A percentile compares a stretch with the other conserved stretches of the same genome.
Evolutionary conservation across 2,329 filamentous ascomycete genomes (phyloP).

Genomic region (Epichloe uncinata): DNA sequence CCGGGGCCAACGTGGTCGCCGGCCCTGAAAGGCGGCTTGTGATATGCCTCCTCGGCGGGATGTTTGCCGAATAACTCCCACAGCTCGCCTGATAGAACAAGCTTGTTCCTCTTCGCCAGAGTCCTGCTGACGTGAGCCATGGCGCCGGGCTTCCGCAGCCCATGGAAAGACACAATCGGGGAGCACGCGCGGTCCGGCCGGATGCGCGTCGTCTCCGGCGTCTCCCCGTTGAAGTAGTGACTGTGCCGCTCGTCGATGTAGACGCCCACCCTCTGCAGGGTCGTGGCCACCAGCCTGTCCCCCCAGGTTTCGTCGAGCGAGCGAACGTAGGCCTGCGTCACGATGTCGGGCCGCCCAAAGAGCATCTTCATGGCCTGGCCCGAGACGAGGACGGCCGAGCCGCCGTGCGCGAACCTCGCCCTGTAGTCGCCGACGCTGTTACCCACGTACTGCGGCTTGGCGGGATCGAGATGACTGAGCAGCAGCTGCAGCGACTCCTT

Average conservation of each 20-base stretch:
- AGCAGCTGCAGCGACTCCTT: constrained; percentile 33
- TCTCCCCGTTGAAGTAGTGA: constrained; percentile 43
- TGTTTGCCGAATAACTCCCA: constrained; percentile 34
- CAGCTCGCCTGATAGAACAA: constrained; percentile 37
- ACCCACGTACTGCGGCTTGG: constrained; percentile 36
- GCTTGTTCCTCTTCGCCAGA: constrained; percentile 24
- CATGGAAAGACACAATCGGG: constrained; percentile 42
- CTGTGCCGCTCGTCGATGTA: constrained; percentile 42
- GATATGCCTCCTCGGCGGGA: constrained; percentile 22
- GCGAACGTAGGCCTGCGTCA: constrained; percentile 30
- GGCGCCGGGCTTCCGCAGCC: constrained; percentile 27
- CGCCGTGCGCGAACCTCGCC: constrained; percentile 42
- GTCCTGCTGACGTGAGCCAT: constrained; percentile 32
- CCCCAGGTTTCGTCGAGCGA: constrained; percentile 40
- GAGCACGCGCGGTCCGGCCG: constrained; percentile 37
- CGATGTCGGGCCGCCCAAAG: constrained; percentile 28
- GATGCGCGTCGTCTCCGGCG: constrained; percentile 34
- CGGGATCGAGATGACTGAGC: constrained; percentile 34
- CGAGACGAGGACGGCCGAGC: constrained; percentile 40
- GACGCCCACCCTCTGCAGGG: constrained; percentile 38
- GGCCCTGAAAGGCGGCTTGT: constrained; percentile 15
- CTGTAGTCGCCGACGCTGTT: constrained; percentile 45
- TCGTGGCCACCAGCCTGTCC: constrained; percentile 39
- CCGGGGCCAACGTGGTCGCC: constrained; percentile 38
- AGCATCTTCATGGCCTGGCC: constrained; percentile 34